Base-by-base conservation (phyloP, 1,284 basidiomycete species). In the Sanghuangporus baumii region DNA sequence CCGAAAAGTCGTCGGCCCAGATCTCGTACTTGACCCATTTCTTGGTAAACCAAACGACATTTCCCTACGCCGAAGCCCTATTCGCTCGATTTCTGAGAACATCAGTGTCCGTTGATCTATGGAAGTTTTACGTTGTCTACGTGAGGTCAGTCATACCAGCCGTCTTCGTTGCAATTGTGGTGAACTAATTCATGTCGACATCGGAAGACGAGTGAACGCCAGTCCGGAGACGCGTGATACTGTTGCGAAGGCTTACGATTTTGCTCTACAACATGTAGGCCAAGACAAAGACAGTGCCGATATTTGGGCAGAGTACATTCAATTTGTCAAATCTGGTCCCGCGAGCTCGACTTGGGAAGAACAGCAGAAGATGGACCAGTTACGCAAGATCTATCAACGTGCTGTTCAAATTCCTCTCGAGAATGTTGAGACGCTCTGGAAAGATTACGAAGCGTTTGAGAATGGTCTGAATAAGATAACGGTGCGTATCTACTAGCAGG, bases 391-490 rank as follows among this genome's bases (percentile, higher is more conserved):
- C 3, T 98, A 96, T 75, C 94, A 97, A 70, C 86, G 93, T 57
- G 96, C 94, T 0, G 91, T 98, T 37, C 91, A 93, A 69, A 93
- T 97, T 23, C 97, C 97, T 0, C 82, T 98, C 68, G 89, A 94
- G 74, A 96, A 95, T 70, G 87, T 99, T 69, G 96, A 98, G 75
- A 81, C 82, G 48, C 82, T 99, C 48, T 99, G 97, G 97, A 88
- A 92, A 71, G 94, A 97, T 60, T 92, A 96, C 69, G 96, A 98
- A 74, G 79, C 89, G 0, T 99, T 98, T 71, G 97, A 99, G 74
- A 95, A 87, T 65, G 83, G 83, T 47, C 79, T 98, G 68, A 98
- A 96, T 78, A 91, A 91, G 72, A 89, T 94, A 67, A 97, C 94
- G 31, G 88, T 87, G 61, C 67, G 79, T 43, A 8, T n/a, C 52